A percentile compares a stretch with the other conserved stretches of the same genome.
Evolutionary conservation across 2,329 filamentous ascomycete genomes (phyloP).

Genomic region (Coniochaeta ligniaria): DNA sequence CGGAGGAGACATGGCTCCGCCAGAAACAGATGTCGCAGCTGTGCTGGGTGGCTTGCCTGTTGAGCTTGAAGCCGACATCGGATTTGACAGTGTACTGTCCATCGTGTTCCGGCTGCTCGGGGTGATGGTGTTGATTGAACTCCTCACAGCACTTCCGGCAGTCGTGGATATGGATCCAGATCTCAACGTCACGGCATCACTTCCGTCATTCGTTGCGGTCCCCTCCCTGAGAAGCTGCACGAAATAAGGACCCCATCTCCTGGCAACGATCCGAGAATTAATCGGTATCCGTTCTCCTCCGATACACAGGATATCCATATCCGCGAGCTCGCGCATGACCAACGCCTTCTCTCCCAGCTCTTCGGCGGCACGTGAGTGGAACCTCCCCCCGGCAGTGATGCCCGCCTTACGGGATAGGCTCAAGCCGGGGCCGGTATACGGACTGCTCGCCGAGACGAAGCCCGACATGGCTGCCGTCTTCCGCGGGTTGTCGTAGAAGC

Average conservation of each 20-base stretch:
- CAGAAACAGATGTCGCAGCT: slow-evolving; percentile 35
- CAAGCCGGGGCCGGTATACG: slow-evolving; percentile 47
- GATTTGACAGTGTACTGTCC: slow-evolving; percentile 39
- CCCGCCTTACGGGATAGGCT: slow-evolving; percentile 53
- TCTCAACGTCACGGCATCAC: slow-evolving; percentile 69
- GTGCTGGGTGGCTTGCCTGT: slow-evolving; percentile 33
- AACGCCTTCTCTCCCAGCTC: slow-evolving; percentile 79
- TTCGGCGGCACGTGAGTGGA: slow-evolving; percentile 69
- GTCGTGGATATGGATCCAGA: slow-evolving; percentile 37
- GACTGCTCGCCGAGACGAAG: slow-evolving; percentile 77
- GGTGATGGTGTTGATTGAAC: slow-evolving; percentile 82
- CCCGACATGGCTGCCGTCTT: slow-evolving; percentile 70
- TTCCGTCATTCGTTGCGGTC: slow-evolving; percentile 61
- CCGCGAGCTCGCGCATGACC: slow-evolving; percentile 73
- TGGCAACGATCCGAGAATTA: slow-evolving; percentile 81
- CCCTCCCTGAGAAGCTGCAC: slow-evolving; percentile 84
- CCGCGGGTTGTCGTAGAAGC: slow-evolving; percentile 91
- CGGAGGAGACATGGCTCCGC: slow-evolving; percentile 24
- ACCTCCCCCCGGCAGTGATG: slow-evolving; percentile 66
- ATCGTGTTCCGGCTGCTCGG: slow-evolving; percentile 49
- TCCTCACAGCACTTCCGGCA: slow-evolving; percentile 55
- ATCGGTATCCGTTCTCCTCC: slow-evolving; percentile 88
- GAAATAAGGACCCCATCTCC: slow-evolving; percentile 94
- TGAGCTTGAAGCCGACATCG: slow-evolving; percentile 22
- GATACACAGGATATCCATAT: slow-evolving; percentile 95